These are phyloP conservation scores for Cyberlindnera japonica DNA, from an alignment of 805 yeast species.

Conservation along the genomic window DNA sequence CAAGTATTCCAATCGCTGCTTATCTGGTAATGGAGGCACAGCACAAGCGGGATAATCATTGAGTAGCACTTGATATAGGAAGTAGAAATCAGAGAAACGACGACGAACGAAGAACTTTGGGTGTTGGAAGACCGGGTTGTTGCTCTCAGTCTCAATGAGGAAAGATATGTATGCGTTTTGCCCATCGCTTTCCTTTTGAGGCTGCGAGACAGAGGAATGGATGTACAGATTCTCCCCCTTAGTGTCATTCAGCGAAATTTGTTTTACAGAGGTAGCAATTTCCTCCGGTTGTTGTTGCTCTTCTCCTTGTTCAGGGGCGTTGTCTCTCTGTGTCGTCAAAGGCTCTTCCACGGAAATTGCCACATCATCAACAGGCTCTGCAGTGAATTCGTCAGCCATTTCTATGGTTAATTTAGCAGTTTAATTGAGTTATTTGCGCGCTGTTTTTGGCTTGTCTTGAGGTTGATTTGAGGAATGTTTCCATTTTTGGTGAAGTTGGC, in stretches of 20 bases:
- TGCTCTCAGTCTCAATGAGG: conserved; percentile 57
- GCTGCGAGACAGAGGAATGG: conserved; percentile 47
- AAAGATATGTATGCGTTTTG: conserved; percentile 77
- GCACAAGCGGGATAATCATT: conserved; percentile 83
- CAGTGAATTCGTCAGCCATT: conserved; percentile 21
- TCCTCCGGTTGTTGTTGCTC: neutral
- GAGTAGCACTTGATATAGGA: conserved; percentile 66
- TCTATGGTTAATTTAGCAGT: neutral
- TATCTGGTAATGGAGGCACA: conserved; percentile 92
- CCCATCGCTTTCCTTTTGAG: conserved; percentile 68
- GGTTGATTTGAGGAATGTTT: no score
- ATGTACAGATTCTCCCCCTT: conserved; percentile 26
- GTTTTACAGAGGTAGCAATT: neutral
- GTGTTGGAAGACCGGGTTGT: conserved; percentile 53
- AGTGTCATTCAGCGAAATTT: conserved; percentile 6
- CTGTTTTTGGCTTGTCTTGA: neutral
- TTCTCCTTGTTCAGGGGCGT: conserved; percentile 6
- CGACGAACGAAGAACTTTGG: conserved; percentile 56
- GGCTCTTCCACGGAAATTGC: conserved; percentile 1
- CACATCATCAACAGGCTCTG: conserved; percentile 20
- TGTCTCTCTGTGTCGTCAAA: conserved; percentile 1
- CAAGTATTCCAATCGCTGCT: conserved; percentile 83
- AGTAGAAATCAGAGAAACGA: conserved; percentile 83
- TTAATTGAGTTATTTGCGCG: neutral
- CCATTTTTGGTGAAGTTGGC: no score